Base-by-base conservation (phyloP, 768 basidiomycete species). In the Thelephora aurantiotincta region DNA sequence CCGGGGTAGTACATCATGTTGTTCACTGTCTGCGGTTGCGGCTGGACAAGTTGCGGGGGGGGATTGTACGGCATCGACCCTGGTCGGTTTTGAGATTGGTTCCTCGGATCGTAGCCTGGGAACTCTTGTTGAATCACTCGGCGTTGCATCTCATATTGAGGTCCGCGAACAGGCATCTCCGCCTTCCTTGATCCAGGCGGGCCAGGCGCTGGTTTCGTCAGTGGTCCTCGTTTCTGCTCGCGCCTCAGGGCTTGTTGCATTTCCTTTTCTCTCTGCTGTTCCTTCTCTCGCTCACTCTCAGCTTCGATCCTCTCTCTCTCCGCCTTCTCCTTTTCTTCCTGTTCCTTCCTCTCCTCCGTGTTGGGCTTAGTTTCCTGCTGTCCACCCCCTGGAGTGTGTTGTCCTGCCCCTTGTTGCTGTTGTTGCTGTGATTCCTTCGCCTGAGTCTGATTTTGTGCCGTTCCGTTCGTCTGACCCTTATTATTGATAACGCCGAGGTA, bases 401-500 rank as follows among this genome's bases (percentile, higher is more conserved):
- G 26, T 9, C 26, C 26, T 30, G 26, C 9, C 26, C 26, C 26
- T 4, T 30, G 26, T 30, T 30, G 26, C 9, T 30, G 47, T 35
- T 22, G 47, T 35, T 22, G 48, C 37, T 52, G 48, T 19, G 46
- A 43, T 44, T 55, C 26, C 26, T 30, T 46, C 34, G 48, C 35
- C 43, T 51, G 34, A 7, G 44, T 51, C 44, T 33, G 48, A 7
- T 45, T 46, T 16, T 43, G 46, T 18, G 54, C 45, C 30, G 52
- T 51, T 34, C 50, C 51, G 22, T 54, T 22, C 46, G 38, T 57
- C 48, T 20, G 60, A 35, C 54, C 82, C 16, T 88, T 77, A 65
- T 94, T 92, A 65, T 97, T 96, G 66, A 97, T 98, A 54, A 97
- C 82, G 11, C 93, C 90, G 34, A 99, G 74, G 61, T 98, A 99